A percentile compares a stretch with the other conserved stretches of the same genome.
These are phyloP conservation scores for Lotus japonicus DNA, from an alignment of 306 rosid genomes.

Conservation along the genomic window DNA sequence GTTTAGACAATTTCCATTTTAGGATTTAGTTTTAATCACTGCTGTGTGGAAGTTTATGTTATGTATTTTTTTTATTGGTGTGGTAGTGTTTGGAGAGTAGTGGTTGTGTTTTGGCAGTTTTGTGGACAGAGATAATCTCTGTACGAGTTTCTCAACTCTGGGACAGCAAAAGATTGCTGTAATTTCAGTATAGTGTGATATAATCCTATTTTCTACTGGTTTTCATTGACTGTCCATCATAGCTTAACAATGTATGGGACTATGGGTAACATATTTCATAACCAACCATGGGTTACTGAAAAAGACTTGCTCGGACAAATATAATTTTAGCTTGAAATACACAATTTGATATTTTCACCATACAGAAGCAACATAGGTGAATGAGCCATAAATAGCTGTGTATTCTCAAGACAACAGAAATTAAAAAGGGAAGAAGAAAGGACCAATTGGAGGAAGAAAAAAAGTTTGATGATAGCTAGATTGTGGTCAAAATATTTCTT, in stretches of 20 bases:
- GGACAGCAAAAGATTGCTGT: too few relatives aligned
- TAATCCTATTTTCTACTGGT: too few relatives aligned
- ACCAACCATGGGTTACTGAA: neutral
- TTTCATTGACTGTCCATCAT: neutral
- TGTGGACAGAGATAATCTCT: too few relatives aligned
- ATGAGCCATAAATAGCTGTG: neutral
- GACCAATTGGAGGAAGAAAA: neutral
- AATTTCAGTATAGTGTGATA: too few relatives aligned
- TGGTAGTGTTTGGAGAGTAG: too few relatives aligned
- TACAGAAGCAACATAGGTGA: slow-evolving; percentile 8
- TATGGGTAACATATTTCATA: neutral
- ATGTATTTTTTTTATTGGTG: too few relatives aligned
- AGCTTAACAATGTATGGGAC: neutral
- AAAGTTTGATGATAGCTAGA: neutral
- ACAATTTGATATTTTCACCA: neutral
- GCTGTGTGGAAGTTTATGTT: too few relatives aligned
- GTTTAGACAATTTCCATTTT: too few relatives aligned
- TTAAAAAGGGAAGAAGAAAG: neutral
- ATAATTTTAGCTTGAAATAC: neutral
- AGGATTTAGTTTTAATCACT: too few relatives aligned
- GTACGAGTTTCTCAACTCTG: too few relatives aligned
- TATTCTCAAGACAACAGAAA: slow-evolving; percentile 9
- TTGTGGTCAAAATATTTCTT: neutral
- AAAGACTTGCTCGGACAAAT: neutral
- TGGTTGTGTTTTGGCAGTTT: too few relatives aligned